Percentiles rank a stretch among this genome's conserved stretches.
These are phyloP conservation scores for Tetrahymena malaccensis DNA, from an alignment of 73 alveolate genomes.

Conservation along the genomic window DNA sequence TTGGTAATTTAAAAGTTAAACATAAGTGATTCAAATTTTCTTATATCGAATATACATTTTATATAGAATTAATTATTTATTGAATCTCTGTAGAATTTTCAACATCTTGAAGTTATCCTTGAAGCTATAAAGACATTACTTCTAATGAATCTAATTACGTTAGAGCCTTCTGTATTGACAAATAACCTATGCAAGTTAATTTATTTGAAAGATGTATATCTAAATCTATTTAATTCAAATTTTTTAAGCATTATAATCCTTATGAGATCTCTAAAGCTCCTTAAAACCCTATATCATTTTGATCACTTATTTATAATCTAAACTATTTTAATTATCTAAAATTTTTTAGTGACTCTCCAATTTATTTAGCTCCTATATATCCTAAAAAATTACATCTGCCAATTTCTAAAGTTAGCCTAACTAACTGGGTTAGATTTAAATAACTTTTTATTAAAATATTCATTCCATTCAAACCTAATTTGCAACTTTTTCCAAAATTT, in stretches of 20 bases:
- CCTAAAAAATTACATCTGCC: background rate
- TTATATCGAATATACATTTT: background rate
- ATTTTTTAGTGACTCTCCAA: background rate
- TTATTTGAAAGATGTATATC: background rate
- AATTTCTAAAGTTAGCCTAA: background rate
- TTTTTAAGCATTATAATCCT: background rate
- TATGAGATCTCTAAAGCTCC: background rate
- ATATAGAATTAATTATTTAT: background rate
- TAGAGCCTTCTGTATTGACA: background rate
- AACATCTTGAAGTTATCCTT: background rate
- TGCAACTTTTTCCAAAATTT: background rate
- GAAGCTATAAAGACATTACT: background rate
- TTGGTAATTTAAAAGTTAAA: background rate
- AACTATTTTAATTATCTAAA: background rate
- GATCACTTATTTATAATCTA: background rate
- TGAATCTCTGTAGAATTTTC: background rate
- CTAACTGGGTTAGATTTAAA: background rate
- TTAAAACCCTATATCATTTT: background rate
- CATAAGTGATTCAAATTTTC: background rate
- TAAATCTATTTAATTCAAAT: background rate
- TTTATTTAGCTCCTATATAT: background rate
- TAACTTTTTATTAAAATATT: background rate
- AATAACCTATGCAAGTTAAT: background rate
- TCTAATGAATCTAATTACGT: background rate
- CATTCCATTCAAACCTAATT: background rate